These are phyloP conservation scores for Solanum sejunctum DNA, from an alignment of 257 asterid species.

Conservation along the genomic window DNA sequence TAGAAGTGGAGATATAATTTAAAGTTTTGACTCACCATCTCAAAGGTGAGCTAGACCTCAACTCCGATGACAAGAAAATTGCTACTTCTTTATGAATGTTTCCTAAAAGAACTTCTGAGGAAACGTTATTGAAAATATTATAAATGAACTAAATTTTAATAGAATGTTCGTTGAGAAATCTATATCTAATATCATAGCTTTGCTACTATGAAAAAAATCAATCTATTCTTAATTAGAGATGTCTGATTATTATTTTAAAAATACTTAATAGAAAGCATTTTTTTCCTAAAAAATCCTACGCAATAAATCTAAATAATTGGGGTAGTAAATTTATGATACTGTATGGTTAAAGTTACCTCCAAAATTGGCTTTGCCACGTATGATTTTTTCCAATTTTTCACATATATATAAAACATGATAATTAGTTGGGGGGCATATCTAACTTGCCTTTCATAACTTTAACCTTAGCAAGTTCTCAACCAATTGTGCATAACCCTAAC, in stretches of 20 bases:
- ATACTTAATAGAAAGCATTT: fast-evolving
- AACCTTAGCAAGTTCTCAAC: not conserved
- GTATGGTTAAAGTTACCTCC: not conserved
- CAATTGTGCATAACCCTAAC: not conserved
- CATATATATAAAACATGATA: not conserved
- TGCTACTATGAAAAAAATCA: not conserved
- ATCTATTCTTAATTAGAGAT: not conserved
- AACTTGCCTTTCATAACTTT: not conserved
- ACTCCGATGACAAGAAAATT: not conserved
- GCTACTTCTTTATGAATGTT: not conserved
- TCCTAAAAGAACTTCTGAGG: not conserved
- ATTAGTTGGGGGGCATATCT: not conserved
- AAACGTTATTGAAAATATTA: not conserved
- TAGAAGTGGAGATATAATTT: not conserved
- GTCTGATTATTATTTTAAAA: not conserved
- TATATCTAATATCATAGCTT: not conserved
- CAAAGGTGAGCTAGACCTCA: not conserved
- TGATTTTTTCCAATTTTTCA: not conserved
- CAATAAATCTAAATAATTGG: not conserved
- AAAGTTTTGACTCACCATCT: not conserved
- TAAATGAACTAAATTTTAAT: not conserved
- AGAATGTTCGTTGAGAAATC: not conserved
- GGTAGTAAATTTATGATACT: not conserved
- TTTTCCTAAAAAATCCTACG: not conserved
- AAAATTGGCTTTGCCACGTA: not conserved